These are phyloP conservation scores for Quercus lobata DNA, from an alignment of 331 rosid genomes.

Conservation along the genomic window DNA sequence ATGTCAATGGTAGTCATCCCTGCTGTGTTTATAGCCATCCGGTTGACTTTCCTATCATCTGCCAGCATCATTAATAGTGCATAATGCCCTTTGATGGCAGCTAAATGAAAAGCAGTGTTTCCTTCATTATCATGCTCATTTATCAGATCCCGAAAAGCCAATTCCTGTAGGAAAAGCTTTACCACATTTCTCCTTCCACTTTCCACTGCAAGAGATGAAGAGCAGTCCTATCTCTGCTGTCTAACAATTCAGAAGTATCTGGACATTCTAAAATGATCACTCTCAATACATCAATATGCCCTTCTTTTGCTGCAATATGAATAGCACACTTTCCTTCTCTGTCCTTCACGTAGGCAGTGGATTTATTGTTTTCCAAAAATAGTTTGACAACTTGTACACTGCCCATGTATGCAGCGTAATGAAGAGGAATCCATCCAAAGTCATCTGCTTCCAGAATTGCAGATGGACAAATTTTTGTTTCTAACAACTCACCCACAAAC, in stretches of 20 bases:
- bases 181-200: neutral
- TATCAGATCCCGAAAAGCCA: neutral
- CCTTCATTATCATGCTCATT: neutral
- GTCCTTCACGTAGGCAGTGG: neutral
- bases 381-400: too few relatives aligned
- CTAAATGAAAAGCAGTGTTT: slow-evolving; percentile 1
- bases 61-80: neutral
- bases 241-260: neutral
- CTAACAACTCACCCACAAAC: too few relatives aligned
- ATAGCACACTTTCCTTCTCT: neutral
- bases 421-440: too few relatives aligned
- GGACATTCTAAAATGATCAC: neutral
- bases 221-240: neutral
- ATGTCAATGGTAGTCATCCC: neutral
- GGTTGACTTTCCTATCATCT: neutral
- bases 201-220: neutral
- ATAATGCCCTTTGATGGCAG: neutral
- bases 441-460: too few relatives aligned
- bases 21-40: neutral
- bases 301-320: neutral
- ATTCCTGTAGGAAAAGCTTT: neutral
- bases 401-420: too few relatives aligned
- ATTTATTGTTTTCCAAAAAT: too few relatives aligned
- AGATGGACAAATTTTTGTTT: too few relatives aligned
- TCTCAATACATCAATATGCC: neutral